Conservation (phyloP, 108 stramenopile genomes). For the Licmophora abbreviata region DNA sequence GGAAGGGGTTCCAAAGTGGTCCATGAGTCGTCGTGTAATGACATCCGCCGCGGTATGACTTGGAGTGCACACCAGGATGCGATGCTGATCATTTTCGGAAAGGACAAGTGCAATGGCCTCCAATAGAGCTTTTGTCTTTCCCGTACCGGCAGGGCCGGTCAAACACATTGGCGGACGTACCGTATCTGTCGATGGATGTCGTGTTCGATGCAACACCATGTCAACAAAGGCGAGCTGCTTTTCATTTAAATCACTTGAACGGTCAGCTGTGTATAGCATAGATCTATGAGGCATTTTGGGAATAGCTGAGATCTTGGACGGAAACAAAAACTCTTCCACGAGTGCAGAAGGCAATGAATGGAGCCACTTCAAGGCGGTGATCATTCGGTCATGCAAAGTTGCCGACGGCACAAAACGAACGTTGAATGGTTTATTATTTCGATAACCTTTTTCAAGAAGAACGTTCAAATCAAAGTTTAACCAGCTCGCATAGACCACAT, state of each 20-base stretch:
- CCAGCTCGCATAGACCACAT: slow-evolving; percentile 20
- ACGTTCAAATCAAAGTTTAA: slow-evolving; percentile 7
- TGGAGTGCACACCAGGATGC: slow-evolving; percentile 55
- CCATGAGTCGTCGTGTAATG: slow-evolving; percentile 38
- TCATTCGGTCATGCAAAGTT: slow-evolving; percentile 12
- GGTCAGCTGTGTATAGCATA: not conserved
- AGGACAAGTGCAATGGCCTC: slow-evolving; percentile 31
- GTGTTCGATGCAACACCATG: slow-evolving; percentile 45
- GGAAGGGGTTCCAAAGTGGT: slow-evolving; percentile 12
- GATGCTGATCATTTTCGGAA: slow-evolving; percentile 6
- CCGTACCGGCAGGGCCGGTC: slow-evolving; percentile 60
- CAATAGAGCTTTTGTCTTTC: slow-evolving; percentile 57
- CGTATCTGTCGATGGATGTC: slow-evolving; percentile 26
- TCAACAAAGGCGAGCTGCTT: slow-evolving; percentile 40
- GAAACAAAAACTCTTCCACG: slow-evolving; percentile 31
- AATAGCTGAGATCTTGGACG: slow-evolving; percentile 25
- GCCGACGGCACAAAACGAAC: slow-evolving; percentile 39
- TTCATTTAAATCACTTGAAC: slow-evolving; percentile 26
- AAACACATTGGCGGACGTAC: slow-evolving; percentile 53
- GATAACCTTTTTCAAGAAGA: not conserved
- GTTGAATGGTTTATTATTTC: not conserved
- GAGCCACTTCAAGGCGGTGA: slow-evolving; percentile 53
- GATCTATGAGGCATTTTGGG: not conserved
- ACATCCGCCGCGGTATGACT: slow-evolving; percentile 70
- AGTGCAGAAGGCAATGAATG: slow-evolving; percentile 13